Evolutionary conservation across 371 early-diverging fungal genomes (phyloP).

Genomic region (Blyttiomyces sp.): DNA sequence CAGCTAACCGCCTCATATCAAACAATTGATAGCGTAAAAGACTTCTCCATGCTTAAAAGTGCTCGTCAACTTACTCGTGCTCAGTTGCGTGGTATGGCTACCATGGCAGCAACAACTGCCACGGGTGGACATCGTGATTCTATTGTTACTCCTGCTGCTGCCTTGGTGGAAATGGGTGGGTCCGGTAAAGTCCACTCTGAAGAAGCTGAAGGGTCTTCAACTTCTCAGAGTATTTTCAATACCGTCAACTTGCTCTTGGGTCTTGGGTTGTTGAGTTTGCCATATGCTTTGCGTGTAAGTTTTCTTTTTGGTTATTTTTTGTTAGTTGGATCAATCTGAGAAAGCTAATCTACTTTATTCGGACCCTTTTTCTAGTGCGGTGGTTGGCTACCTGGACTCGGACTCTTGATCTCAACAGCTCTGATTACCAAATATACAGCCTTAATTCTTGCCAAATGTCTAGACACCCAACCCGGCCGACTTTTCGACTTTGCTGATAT

Average conservation of each 20-base stretch:
- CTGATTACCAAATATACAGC: slow-evolving; percentile 42
- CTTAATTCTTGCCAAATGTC: slow-evolving; percentile 11
- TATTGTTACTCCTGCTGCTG: slow-evolving; percentile 3
- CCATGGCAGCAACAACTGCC: slow-evolving; percentile 9
- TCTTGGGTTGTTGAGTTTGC: slow-evolving; percentile 54
- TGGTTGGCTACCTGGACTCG: slow-evolving; percentile 57
- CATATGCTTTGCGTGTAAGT: slow-evolving; percentile 50
- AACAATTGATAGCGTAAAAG: not conserved
- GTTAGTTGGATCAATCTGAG: too few species aligned
- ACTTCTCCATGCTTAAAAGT: not conserved
- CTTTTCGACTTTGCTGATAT: slow-evolving; percentile 58
- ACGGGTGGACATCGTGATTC: not conserved
- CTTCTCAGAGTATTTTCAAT: slow-evolving; percentile 53
- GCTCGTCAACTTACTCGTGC: slow-evolving; percentile 13
- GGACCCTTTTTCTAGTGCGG: slow-evolving; percentile 21
- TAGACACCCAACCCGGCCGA: slow-evolving; percentile 7
- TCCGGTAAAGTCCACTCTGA: slow-evolving; percentile 3
- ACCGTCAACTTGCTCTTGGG: slow-evolving; percentile 59
- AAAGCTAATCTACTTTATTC: too few species aligned
- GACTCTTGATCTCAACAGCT: slow-evolving; percentile 51
- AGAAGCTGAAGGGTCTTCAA: slow-evolving; percentile 16
- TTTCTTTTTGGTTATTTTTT: too few species aligned
- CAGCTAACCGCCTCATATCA: too few species aligned
- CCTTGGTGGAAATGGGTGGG: slow-evolving; percentile 15
- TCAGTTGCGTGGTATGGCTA: slow-evolving; percentile 11